Conservation (phyloP, 1,139 yeast species). For the Lodderomyces theae region DNA sequence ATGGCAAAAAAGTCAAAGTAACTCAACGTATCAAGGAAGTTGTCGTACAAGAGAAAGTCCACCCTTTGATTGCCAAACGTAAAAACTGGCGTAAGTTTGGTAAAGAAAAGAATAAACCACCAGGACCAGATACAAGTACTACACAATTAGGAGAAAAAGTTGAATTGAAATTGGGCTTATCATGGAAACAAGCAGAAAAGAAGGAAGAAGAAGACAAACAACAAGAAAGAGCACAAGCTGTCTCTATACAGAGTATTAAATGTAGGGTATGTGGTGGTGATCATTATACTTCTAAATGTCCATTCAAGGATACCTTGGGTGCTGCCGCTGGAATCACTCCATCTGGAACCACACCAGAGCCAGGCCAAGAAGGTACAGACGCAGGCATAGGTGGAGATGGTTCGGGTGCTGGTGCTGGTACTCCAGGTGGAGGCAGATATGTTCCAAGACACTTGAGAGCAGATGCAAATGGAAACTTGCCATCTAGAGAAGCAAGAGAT, state of each 20-base stretch:
- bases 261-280: slow-evolving; percentile 95
- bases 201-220: slow-evolving; percentile 58
- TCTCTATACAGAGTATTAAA: slow-evolving; percentile 48
- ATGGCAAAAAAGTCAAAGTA: slow-evolving; percentile 82
- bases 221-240: slow-evolving; percentile 48
- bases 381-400: slow-evolving; percentile 25
- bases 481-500: slow-evolving; percentile 58
- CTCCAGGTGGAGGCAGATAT: slow-evolving; percentile 44
- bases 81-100: slow-evolving; percentile 82
- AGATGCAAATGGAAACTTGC: slow-evolving; percentile 55
- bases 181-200: slow-evolving; percentile 68
- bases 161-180: slow-evolving; percentile 61
- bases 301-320: slow-evolving; percentile 88
- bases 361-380: slow-evolving; percentile 13
- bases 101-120: slow-evolving; percentile 67
- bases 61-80: slow-evolving; percentile 70
- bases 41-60: slow-evolving; percentile 76
- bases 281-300: slow-evolving; percentile 95
- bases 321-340: slow-evolving; percentile 34
- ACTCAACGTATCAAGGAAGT: slow-evolving; percentile 83
- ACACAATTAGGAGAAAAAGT: slow-evolving; percentile 90
- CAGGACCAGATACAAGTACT: slow-evolving; percentile 86
- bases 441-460: slow-evolving; percentile 79
- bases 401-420: slow-evolving; percentile 16
- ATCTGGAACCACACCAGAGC: slow-evolving; percentile 31